These are phyloP conservation scores for Fragaria ananassa DNA, from an alignment of 306 rosid genomes.

Conservation along the genomic window DNA sequence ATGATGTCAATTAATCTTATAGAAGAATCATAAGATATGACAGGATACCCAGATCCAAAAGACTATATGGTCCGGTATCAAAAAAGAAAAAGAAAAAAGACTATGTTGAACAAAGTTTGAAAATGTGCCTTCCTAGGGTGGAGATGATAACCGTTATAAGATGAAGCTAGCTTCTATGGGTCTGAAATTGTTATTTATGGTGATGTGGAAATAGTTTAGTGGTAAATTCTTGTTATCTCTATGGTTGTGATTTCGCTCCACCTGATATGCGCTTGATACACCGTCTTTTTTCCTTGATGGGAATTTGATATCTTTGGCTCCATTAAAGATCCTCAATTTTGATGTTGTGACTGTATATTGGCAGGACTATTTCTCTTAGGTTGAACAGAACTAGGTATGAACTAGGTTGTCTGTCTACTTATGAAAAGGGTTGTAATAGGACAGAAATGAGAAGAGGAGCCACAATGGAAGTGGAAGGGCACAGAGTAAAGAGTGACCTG, in stretches of 20 bases:
- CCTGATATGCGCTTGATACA: not conserved
- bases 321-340: not conserved
- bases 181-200: not conserved
- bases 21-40: not conserved
- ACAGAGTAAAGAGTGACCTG: not conserved
- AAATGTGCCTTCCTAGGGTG: not conserved
- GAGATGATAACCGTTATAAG: not conserved
- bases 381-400: not conserved
- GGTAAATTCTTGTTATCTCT: not conserved
- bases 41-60: not conserved
- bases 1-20: slow-evolving; percentile 14
- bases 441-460: not conserved
- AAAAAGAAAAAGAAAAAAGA: too few species aligned
- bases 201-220: not conserved
- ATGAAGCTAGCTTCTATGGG: not conserved
- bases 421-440: not conserved
- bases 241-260: not conserved
- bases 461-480: not conserved
- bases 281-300: not conserved
- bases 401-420: not conserved
- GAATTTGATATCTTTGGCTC: not conserved
- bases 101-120: not conserved
- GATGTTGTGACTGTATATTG: not conserved
- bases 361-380: not conserved
- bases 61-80: not conserved